Conservation (phyloP, 1,284 basidiomycete genomes). For the Pholiota adiposa region DNA sequence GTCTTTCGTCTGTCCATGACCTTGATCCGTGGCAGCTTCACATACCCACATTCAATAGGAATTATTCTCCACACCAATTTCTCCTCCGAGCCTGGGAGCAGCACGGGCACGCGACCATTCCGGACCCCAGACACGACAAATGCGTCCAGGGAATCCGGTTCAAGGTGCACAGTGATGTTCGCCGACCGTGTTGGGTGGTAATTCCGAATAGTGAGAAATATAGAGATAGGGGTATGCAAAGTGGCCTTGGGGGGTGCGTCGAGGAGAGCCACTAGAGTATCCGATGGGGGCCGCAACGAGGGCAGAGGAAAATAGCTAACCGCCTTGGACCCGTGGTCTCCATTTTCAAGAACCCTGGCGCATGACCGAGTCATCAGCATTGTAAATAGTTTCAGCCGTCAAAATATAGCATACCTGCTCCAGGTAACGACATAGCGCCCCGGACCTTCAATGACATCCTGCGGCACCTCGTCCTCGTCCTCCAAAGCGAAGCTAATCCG, state of each 20-base stretch:
- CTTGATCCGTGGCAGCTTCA: slow-evolving; percentile 59
- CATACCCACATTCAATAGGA: slow-evolving; percentile 72
- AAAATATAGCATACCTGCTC: slow-evolving; percentile 55
- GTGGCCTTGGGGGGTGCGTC: slow-evolving; percentile 60
- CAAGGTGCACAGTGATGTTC: slow-evolving; percentile 67
- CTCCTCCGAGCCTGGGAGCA: slow-evolving; percentile 74
- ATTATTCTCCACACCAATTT: slow-evolving; percentile 66
- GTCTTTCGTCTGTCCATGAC: slow-evolving; percentile 58
- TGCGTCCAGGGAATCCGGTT: slow-evolving; percentile 60
- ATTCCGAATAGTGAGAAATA: slow-evolving; percentile 69
- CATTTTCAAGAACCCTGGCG: slow-evolving; percentile 46
- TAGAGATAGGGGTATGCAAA: slow-evolving; percentile 61
- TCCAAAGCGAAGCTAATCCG: slow-evolving; percentile 50
- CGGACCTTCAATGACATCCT: slow-evolving; percentile 46
- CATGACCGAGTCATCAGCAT: neutral
- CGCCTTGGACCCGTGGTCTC: slow-evolving; percentile 45
- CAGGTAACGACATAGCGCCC: slow-evolving; percentile 68
- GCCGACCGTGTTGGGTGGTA: slow-evolving; percentile 63
- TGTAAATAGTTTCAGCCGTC: neutral
- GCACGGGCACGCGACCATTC: slow-evolving; percentile 62
- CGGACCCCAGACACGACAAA: slow-evolving; percentile 74
- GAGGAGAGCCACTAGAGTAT: slow-evolving; percentile 67
- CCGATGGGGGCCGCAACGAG: slow-evolving; percentile 55
- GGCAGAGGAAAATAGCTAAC: slow-evolving; percentile 63
- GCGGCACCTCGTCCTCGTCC: slow-evolving; percentile 42